Conservation (phyloP, 1,284 basidiomycete genomes). For the Cryptococcus sp. region DNA sequence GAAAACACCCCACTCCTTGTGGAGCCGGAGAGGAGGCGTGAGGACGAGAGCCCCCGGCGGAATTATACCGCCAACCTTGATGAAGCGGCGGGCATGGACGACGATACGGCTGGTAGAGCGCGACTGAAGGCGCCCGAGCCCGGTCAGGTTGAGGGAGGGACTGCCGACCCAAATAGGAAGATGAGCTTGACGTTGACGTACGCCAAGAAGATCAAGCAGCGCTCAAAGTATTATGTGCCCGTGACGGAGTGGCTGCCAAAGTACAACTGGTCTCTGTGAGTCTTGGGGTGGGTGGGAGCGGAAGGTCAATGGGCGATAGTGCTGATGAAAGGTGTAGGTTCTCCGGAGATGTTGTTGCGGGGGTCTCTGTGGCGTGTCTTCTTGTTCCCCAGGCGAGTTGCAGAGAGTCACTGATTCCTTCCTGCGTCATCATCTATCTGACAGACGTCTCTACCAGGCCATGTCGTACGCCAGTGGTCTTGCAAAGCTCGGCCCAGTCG, state of each 20-base stretch:
- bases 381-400: conserved; percentile 75
- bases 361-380: conserved; percentile 77
- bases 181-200: conserved; percentile 2
- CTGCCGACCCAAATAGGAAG: conserved; percentile 3
- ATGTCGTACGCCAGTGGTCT: conserved; percentile 87
- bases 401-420: background rate
- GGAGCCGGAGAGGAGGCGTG: background rate
- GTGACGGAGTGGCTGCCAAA: conserved; percentile 72
- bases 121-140: background rate
- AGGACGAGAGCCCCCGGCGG: background rate
- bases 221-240: conserved; percentile 50
- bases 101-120: background rate
- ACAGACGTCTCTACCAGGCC: conserved; percentile 38
- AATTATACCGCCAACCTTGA: conserved; percentile 7
- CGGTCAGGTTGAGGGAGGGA: background rate
- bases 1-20: conserved; percentile 4
- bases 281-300: conserved; percentile 14
- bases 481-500: conserved; percentile 72
- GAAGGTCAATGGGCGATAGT: background rate
- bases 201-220: conserved; percentile 42
- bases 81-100: background rate
- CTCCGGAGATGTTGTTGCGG: conserved; percentile 75
- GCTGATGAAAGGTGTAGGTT: conserved; percentile 54
- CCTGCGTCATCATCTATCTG: background rate
- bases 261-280: conserved; percentile 69